These are phyloP conservation scores for Ganoderma multipileum DNA, from an alignment of 1,284 basidiomycete genomes.

Conservation along the genomic window DNA sequence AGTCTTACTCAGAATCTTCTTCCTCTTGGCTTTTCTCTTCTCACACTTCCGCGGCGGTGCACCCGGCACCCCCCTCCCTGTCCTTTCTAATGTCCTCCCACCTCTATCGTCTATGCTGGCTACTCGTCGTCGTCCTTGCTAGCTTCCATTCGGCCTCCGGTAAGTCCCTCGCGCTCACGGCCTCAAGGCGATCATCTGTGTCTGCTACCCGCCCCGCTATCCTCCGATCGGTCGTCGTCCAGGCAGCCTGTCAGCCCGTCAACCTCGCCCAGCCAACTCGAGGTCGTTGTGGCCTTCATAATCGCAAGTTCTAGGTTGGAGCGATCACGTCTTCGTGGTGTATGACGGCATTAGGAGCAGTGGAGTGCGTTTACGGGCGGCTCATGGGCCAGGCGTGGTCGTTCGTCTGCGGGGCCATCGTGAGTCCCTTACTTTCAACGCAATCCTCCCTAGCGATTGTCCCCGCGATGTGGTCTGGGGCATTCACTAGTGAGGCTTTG, in stretches of 20 bases:
- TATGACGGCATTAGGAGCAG: background rate
- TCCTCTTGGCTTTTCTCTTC: conserved; percentile 1
- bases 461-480: background rate
- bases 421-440: conserved; percentile 7
- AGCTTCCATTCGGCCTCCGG: conserved; percentile 25
- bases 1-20: background rate
- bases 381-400: background rate
- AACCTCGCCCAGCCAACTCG: background rate
- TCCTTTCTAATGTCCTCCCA: conserved; percentile 32
- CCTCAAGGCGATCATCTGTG: background rate
- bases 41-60: conserved; percentile 17
- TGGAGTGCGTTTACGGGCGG: background rate
- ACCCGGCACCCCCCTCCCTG: conserved; percentile 9
- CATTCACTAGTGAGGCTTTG: background rate
- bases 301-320: background rate
- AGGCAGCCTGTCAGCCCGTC: background rate
- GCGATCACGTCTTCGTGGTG: background rate
- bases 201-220: background rate
- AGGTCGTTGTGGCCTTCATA: background rate
- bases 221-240: background rate
- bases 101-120: conserved; percentile 26
- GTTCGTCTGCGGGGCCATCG: background rate
- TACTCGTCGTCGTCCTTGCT: conserved; percentile 25
- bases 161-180: conserved; percentile 9
- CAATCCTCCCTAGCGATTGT: background rate